Evolutionary conservation across 2,329 filamentous ascomycete genomes (phyloP).

Genomic region (Westerdykella ornata): DNA sequence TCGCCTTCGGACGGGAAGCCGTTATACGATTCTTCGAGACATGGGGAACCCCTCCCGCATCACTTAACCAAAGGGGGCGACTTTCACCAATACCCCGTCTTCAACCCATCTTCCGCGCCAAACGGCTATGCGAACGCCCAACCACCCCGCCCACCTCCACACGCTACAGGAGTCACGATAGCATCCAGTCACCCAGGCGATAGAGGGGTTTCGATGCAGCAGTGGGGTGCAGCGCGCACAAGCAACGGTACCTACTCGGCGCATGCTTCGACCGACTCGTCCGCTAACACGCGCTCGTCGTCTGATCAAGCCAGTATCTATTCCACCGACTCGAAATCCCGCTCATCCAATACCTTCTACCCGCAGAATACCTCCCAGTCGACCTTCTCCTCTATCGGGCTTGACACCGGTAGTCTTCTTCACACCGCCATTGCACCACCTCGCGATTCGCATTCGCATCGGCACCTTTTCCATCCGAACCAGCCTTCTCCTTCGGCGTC

Average conservation of each 20-base stretch:
- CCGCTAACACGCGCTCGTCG: constrained; percentile 50
- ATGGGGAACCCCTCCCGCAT: constrained; percentile 71
- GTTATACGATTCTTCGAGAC: constrained; percentile 42
- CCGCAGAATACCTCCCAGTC: constrained; percentile 55
- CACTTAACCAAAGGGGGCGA: constrained; percentile 77
- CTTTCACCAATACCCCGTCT: constrained; percentile 82
- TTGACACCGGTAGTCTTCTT: constrained; percentile 36
- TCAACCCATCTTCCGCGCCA: constrained; percentile 51
- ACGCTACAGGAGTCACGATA: constrained; percentile 52
- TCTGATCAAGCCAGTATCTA: constrained; percentile 61
- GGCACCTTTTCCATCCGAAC: constrained; percentile 37
- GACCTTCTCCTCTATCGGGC: constrained; percentile 41
- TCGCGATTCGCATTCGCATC: constrained; percentile 40
- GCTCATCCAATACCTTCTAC: constrained; percentile 43
- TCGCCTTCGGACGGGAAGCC: constrained; percentile 58
- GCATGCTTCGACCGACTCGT: constrained; percentile 35
- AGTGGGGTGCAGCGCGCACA: constrained; percentile 53
- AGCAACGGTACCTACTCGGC: constrained; percentile 20
- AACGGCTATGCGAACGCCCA: constrained; percentile 47
- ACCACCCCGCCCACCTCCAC: constrained; percentile 55
- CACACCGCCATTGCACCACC: constrained; percentile 35
- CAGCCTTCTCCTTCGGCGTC: constrained; percentile 44
- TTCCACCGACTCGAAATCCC: constrained; percentile 55
- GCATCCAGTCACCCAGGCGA: constrained; percentile 64
- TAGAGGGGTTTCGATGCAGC: constrained; percentile 64